Evolutionary conservation across 192 early-diverging fungal genomes (phyloP).

Genomic region (Paraglomus occultum): DNA sequence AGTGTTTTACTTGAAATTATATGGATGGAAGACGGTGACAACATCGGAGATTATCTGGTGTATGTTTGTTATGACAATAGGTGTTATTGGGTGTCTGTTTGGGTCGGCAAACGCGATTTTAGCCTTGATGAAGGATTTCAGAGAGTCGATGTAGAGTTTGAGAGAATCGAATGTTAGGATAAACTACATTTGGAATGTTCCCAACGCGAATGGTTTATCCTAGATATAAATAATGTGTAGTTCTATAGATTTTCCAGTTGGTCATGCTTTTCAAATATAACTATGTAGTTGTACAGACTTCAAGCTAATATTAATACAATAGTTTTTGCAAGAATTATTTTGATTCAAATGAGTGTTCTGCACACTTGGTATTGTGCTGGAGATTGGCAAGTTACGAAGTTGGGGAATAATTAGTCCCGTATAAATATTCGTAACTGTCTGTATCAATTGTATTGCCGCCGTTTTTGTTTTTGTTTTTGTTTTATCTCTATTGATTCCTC

Average conservation of each 20-base stretch:
- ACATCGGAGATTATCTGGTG: conserved; percentile 53
- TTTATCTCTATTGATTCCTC: conserved; percentile 1
- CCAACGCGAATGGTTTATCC: neutral
- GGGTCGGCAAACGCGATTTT: conserved; percentile 65
- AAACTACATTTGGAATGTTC: neutral
- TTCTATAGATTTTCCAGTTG: neutral
- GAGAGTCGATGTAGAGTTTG: conserved; percentile 29
- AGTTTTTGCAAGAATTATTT: too few species aligned
- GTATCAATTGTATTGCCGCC: too few species aligned
- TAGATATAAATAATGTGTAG: neutral
- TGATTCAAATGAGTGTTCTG: too few species aligned
- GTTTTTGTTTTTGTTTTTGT: too few species aligned
- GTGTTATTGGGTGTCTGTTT: conserved; percentile 61
- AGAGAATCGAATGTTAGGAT: neutral
- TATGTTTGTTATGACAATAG: conserved; percentile 55
- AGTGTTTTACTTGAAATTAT: conserved; percentile 71
- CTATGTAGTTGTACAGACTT: neutral
- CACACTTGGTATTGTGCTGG: too few species aligned
- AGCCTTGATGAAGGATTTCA: conserved; percentile 52
- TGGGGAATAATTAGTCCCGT: too few species aligned
- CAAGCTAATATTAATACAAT: too few species aligned
- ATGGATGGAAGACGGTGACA: conserved; percentile 56
- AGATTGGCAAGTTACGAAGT: too few species aligned
- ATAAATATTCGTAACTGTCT: too few species aligned
- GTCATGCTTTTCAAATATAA: neutral